Base-by-base conservation (phyloP, 1,284 basidiomycete genomes). In the Leccinum pachyderme region DNA sequence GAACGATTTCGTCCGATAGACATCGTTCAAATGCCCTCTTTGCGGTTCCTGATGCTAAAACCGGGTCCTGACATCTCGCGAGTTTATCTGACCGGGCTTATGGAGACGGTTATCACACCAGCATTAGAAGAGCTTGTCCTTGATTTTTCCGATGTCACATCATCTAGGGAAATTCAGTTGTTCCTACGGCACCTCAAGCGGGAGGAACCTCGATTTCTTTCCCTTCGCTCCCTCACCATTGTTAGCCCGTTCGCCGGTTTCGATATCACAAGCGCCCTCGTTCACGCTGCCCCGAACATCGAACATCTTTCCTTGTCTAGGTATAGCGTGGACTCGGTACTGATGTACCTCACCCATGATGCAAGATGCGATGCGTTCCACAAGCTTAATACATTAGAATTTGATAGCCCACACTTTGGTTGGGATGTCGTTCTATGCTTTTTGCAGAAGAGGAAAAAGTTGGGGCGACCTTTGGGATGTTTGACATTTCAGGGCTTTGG, bases 41-140 rank as follows among this genome's bases (percentile, higher is more conserved):
- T 67, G 18, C 63, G 57, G 5, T 68, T 37, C 33, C 44, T 68
- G 50, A 45, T 48, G 7, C 61, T 67, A 15, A 68, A 58, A 47
- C 66, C 66, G 33, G 68, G 68, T 7, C 52, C 61, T 11, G 68
- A 72, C 43, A 58, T 69, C n/a, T 71, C 70, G 7, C 67, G 68
- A 31, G 33, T 46, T 13, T 67, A 67, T 49, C 47, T 67, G 37
- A 70, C 65, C 3, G 52, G 64, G 7, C 51, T 67, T 43, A 48
- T 71, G 49, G 63, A 64, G 51, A 60, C 45, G 22, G 13, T 72
- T 11, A 28, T 59, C 35, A 58, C 68, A 11, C 69, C 70, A 15
- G 53, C 49, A 27, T 37, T 67, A 22, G 55, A 67, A 24, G 61
- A 71, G 11, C 53, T 67, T 29, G 31, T 60, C 29, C 63, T 67